Percentiles rank a stretch among this genome's conserved stretches.
These are phyloP conservation scores for Coprinopsis marcescibilis DNA, from an alignment of 768 basidiomycete genomes.

Conservation along the genomic window DNA sequence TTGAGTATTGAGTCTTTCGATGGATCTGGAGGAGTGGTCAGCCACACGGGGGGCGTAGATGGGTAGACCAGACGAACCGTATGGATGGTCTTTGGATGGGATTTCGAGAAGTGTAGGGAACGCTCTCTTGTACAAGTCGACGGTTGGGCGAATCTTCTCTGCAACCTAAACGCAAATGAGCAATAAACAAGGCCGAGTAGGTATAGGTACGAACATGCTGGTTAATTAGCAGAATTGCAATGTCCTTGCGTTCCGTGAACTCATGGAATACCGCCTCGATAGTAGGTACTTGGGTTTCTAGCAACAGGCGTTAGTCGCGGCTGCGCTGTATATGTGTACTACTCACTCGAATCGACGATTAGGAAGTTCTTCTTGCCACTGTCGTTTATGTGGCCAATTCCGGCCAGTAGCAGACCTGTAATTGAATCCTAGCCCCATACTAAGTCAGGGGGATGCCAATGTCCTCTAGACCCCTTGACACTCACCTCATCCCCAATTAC, in stretches of 20 bases:
- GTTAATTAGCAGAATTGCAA: slow-evolving; percentile 96
- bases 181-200: slow-evolving; percentile 2
- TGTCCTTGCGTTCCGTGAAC: slow-evolving; percentile 89
- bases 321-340: neutral
- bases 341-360: slow-evolving; percentile 86
- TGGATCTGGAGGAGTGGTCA: slow-evolving; percentile 55
- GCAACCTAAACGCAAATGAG: slow-evolving; percentile 59
- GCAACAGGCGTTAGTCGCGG: neutral
- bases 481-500: slow-evolving; percentile 96
- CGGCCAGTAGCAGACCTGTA: slow-evolving; percentile 91
- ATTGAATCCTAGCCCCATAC: slow-evolving; percentile 74
- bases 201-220: slow-evolving; percentile 70
- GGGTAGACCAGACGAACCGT: slow-evolving; percentile 53
- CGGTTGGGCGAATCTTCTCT: slow-evolving; percentile 91
- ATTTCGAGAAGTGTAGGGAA: slow-evolving; percentile 98
- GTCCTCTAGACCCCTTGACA: neutral
- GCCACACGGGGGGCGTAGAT: neutral
- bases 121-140: slow-evolving; percentile 92
- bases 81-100: slow-evolving; percentile 97
- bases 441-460: slow-evolving; percentile 9
- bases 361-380: slow-evolving; percentile 97
- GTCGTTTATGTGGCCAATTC: slow-evolving; percentile 86
- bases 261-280: slow-evolving; percentile 94
- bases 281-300: slow-evolving; percentile 86
- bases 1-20: slow-evolving; percentile 94